Conservation (phyloP, 164 flowering plant genomes). For the Berberis vulgaris region DNA sequence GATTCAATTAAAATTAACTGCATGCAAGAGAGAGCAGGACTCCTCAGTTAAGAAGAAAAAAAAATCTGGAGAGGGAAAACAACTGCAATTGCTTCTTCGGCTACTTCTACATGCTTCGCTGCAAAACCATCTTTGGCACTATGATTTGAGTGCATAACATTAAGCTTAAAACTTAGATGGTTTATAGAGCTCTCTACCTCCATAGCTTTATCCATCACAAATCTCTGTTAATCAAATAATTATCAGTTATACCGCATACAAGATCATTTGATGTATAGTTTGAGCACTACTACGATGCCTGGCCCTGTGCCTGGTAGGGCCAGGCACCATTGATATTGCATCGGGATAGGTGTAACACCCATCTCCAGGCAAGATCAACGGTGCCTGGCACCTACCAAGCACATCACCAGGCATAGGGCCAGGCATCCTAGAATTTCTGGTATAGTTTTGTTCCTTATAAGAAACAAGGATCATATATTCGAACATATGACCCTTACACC, state of each 20-base stretch:
- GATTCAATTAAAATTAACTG: background rate
- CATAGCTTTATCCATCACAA: background rate
- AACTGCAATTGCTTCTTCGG: constrained; percentile 7
- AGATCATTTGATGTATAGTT: background rate
- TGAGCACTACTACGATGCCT: too few relatives aligned
- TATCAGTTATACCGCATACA: background rate
- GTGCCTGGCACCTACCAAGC: too few relatives aligned
- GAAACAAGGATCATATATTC: too few relatives aligned
- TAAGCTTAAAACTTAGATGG: background rate
- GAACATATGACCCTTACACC: too few relatives aligned
- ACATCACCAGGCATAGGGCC: too few relatives aligned
- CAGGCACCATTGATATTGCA: too few relatives aligned
- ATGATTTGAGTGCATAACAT: background rate
- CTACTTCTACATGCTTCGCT: constrained; percentile 1
- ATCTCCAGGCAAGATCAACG: too few relatives aligned
- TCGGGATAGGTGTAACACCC: too few relatives aligned
- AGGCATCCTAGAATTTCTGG: too few relatives aligned
- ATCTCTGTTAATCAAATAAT: background rate
- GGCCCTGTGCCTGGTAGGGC: too few relatives aligned
- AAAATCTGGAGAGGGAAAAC: background rate
- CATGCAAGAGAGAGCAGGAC: background rate
- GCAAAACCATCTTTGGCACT: background rate
- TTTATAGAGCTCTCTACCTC: background rate
- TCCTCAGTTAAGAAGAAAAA: background rate
- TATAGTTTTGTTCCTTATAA: background rate